Base-by-base conservation (phyloP, 176 grass and related monocot species). In the Melocanna baccifera region DNA sequence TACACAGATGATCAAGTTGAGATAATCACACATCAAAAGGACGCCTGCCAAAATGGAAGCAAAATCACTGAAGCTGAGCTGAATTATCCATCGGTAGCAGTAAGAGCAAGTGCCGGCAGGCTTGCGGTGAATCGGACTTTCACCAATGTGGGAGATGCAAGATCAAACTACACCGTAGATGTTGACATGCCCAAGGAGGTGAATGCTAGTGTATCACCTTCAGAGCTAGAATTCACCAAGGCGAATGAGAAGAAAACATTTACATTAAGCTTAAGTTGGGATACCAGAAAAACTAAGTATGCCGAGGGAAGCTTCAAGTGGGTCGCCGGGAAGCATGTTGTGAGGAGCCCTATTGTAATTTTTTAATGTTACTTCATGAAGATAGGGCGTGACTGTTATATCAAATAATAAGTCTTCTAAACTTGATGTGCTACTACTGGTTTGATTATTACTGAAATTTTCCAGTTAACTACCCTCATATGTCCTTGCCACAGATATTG, bases 341-440 rank as follows among this genome's bases (percentile, higher is more conserved):
- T 92, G 8, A 92, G 91, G 68, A 89, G 81, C 41, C 91, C 87
- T 9, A 42, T 89, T 42, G 67, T 78, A 42, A 61, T 89, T 28
- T 91, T 79, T 16, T 84, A 57, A 73, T 71, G 41, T 73, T 30
- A 39, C 9, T 16, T 18, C 2, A 4, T n/a, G 18, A 77, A 32
- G 26, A 4, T 16, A 32, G 12, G 5, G 19, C 25, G 34, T 61
- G 10, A 19, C 2, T 22, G 41, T 50, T 34, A 15, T 48, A 50
- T 50, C 47, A 12, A 12, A 12, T 12, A 12, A 46, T 41, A 9
- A 41, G 9, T 41, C 40, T 41, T 41, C 40, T 9, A 8, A 8
- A 41, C 40, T 41, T 41, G 40, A 9, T 41, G 40, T 41, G 40
- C 8, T 9, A 41, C 40, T 9, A 41, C 40, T 9, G 40, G 40